Conservation (phyloP, 164 flowering plant genomes). For the Stephania japonica region DNA sequence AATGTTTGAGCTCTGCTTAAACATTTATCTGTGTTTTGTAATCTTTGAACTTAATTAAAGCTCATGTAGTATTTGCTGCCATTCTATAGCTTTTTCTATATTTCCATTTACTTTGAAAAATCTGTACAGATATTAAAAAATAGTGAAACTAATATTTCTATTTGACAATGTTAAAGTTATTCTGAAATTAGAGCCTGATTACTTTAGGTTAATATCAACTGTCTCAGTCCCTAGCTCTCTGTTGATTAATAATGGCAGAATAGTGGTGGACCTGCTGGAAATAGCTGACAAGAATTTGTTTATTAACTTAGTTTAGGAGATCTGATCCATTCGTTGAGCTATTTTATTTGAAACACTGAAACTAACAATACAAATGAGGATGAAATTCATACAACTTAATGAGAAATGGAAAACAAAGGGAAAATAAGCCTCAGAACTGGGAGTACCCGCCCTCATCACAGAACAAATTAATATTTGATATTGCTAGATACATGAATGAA, state of each 20-base stretch:
- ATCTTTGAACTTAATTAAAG: background rate
- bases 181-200: background rate
- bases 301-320: background rate
- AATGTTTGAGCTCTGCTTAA: background rate
- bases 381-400: background rate
- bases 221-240: no score
- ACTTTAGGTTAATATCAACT: background rate
- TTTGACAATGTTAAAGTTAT: background rate
- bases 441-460: background rate
- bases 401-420: background rate
- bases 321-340: background rate
- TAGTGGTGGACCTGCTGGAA: background rate
- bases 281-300: background rate
- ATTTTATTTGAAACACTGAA: background rate
- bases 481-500: background rate
- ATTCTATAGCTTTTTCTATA: no score
- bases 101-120: no score
- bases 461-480: constrained; percentile 1
- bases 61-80: background rate
- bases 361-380: background rate
- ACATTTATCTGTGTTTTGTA: background rate
- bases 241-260: background rate
- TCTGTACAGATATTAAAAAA: no score
- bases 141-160: background rate
- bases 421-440: background rate